Percentiles rank a stretch among this genome's conserved stretches.
Evolutionary conservation across 192 early-diverging fungal species (phyloP).

Genomic region (Mycoemilia scoparia): DNA sequence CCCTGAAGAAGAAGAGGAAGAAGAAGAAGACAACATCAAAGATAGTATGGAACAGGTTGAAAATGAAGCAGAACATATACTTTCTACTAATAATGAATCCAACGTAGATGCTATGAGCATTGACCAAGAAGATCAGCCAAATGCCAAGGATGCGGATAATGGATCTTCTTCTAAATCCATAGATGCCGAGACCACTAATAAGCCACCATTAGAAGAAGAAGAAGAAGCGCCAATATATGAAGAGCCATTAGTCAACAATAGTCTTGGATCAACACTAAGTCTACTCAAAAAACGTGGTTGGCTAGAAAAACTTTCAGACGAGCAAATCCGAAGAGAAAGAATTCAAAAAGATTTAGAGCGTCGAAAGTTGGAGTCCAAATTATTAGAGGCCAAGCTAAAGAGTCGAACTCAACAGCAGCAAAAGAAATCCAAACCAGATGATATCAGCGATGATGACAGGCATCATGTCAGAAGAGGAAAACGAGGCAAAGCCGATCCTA

Average conservation of each 20-base stretch:
- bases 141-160: conserved; percentile 5
- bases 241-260: conserved; percentile 63
- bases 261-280: conserved; percentile 65
- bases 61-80: no score
- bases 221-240: conserved; percentile 14
- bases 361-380: no score
- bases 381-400: no score
- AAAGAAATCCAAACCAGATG: no score
- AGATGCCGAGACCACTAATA: background rate
- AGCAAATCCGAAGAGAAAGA: conserved; percentile 46
- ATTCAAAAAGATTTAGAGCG: conserved; percentile 34
- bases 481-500: conserved; percentile 22
- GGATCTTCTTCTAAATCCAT: background rate
- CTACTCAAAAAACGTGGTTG: conserved; percentile 67
- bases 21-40: no score
- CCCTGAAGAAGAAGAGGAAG: background rate
- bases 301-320: conserved; percentile 38
- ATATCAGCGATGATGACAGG: conserved; percentile 20
- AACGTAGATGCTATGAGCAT: no score
- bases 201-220: background rate
- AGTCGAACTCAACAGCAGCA: no score
- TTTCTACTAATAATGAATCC: no score
- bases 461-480: conserved; percentile 1
- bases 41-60: no score
- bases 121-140: conserved; percentile 1